A percentile compares a stretch with the other conserved stretches of the same genome.
These are phyloP conservation scores for Telfairia occidentalis DNA, from an alignment of 331 rosid species.

Conservation along the genomic window DNA sequence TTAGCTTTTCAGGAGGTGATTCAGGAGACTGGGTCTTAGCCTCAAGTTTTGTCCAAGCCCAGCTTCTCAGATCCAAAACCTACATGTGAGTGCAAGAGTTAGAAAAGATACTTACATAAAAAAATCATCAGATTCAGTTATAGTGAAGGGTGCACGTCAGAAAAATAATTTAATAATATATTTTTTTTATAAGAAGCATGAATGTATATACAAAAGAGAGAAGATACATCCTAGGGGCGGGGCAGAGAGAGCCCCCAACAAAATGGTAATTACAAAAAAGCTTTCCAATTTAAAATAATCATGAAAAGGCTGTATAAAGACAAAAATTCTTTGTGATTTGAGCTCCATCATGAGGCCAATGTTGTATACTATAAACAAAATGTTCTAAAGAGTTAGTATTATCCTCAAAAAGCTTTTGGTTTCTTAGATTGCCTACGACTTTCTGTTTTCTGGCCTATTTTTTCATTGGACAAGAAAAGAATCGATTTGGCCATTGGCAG, in stretches of 20 bases:
- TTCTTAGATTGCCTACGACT: not conserved
- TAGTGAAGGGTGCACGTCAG: not conserved
- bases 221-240: too few species aligned
- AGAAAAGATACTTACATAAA: not conserved
- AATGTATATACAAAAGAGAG: too few species aligned
- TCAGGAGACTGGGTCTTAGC: slow-evolving; percentile 42
- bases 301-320: too few species aligned
- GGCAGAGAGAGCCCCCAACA: too few species aligned
- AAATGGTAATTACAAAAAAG: too few species aligned
- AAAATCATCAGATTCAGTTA: not conserved
- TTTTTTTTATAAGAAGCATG: too few species aligned
- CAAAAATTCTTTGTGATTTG: too few species aligned
- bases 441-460: not conserved
- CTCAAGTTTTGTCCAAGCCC: slow-evolving; percentile 81
- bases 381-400: too few species aligned
- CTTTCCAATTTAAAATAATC: too few species aligned
- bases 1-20: slow-evolving; percentile 32
- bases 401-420: too few species aligned
- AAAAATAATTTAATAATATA: not conserved
- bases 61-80: slow-evolving; percentile 86
- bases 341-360: too few species aligned
- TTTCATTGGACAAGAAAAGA: not conserved
- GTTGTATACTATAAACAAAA: too few species aligned
- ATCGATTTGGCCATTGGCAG: not conserved
- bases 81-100: slow-evolving; percentile 19